These are phyloP conservation scores for Candida ovalis DNA, from an alignment of 805 yeast species.

Conservation along the genomic window DNA sequence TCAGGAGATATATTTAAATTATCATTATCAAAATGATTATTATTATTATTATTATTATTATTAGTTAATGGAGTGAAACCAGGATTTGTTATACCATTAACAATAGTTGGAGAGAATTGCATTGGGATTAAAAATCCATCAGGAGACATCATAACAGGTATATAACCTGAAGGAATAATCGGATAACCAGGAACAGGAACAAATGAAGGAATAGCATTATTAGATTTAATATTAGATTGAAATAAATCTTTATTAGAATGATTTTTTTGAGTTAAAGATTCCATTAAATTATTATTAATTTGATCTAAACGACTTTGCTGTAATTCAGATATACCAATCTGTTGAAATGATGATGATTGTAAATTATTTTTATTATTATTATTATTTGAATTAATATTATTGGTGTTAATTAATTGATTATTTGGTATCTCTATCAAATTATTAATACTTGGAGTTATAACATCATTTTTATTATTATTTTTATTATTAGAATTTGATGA, in stretches of 20 bases:
- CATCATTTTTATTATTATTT: background rate
- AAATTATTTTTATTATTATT: no score
- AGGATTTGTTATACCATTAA: background rate
- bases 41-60: background rate
- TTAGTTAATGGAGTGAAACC: background rate
- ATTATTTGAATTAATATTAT: no score
- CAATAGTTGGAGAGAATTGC: conserved; percentile 15
- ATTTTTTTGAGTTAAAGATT: background rate
- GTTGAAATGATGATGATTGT: conserved; percentile 7
- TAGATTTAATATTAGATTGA: background rate
- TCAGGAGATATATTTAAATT: background rate
- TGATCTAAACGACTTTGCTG: background rate
- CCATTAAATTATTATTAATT: background rate
- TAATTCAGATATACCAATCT: background rate
- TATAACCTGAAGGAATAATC: conserved; percentile 25
- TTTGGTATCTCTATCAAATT: background rate
- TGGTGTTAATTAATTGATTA: background rate
- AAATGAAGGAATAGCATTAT: conserved; percentile 13
- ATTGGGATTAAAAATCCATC: conserved; percentile 27
- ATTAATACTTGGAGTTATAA: background rate
- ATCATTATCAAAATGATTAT: background rate
- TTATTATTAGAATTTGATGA: no score
- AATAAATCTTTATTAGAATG: background rate
- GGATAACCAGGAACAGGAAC: conserved; percentile 24
- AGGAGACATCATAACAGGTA: conserved; percentile 31